A percentile compares a stretch with the other conserved stretches of the same genome.
These are phyloP conservation scores for Phlyctochytrium bullatum DNA, from an alignment of 192 early-diverging fungal genomes.

Conservation along the genomic window DNA sequence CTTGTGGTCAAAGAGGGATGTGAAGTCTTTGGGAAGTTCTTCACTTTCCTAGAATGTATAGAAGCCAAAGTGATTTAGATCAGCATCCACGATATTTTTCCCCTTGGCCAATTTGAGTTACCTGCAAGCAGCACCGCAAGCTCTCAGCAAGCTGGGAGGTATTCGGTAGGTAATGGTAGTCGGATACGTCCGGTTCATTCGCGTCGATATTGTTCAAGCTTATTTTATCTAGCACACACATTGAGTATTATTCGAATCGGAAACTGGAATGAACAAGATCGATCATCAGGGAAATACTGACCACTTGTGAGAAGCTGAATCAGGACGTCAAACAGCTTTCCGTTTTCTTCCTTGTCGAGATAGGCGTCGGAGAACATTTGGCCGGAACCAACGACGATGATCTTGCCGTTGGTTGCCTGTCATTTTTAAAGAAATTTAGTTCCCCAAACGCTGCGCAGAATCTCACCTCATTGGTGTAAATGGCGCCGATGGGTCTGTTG, in stretches of 20 bases:
- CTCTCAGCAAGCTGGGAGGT: conserved; percentile 47
- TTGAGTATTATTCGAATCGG: no score
- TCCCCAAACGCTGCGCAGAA: conserved; percentile 14
- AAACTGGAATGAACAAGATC: conserved; percentile 4
- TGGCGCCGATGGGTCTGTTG: conserved; percentile 56
- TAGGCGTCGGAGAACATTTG: conserved; percentile 62
- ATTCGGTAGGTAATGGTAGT: conserved; percentile 62
- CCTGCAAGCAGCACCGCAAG: conserved; percentile 54
- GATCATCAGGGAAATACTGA: conserved; percentile 11
- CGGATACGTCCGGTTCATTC: conserved; percentile 63
- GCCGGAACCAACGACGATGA: conserved; percentile 52
- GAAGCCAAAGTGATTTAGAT: neutral
- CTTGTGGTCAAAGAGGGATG: conserved; percentile 54
- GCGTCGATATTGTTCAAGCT: conserved; percentile 59
- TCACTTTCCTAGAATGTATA: conserved; percentile 47
- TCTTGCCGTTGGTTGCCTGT: conserved; percentile 46
- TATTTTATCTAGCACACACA: conserved; percentile 49
- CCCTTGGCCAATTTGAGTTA: conserved; percentile 1
- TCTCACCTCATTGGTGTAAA: conserved; percentile 46
- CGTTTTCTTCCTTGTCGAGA: conserved; percentile 65
- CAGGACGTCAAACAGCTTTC: conserved; percentile 58
- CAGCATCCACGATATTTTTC: neutral
- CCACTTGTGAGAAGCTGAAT: conserved; percentile 53
- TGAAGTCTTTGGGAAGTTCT: conserved; percentile 66
- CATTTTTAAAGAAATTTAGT: no score